phyloP scores from a whole-genome alignment of 352 stramenopile genomes.

The Phytophthora fragariae region DNA sequence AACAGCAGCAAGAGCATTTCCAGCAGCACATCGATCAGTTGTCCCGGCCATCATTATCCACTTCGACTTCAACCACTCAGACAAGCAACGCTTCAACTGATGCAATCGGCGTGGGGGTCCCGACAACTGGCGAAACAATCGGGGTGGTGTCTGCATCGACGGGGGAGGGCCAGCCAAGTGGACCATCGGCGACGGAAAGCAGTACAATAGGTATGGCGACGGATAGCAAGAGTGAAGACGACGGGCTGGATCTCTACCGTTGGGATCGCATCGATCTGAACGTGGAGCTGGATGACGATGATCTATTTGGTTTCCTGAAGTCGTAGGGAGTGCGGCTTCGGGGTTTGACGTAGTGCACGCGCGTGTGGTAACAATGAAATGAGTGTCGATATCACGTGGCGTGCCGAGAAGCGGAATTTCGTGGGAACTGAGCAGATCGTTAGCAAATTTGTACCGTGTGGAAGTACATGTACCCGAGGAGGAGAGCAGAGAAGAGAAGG shows the following conservation, averaged over 20 bases:
- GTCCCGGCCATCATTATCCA: slow-evolving; percentile 29
- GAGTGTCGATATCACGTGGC: slow-evolving; percentile 22
- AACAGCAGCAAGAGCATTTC: slow-evolving; percentile 31
- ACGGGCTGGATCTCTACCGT: slow-evolving; percentile 75
- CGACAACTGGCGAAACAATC: slow-evolving; percentile 14
- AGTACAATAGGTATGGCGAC: slow-evolving; percentile 16
- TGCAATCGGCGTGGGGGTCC: background rate
- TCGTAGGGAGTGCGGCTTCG: slow-evolving; percentile 45
- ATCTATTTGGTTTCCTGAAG: slow-evolving; percentile 89
- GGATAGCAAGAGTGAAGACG: slow-evolving; percentile 50
- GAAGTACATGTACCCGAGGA: slow-evolving; percentile 27
- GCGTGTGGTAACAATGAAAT: slow-evolving; percentile 42
- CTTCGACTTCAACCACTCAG: slow-evolving; percentile 25
- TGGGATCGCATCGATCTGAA: slow-evolving; percentile 88
- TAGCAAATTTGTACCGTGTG: slow-evolving; percentile 25
- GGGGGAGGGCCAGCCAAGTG: slow-evolving; percentile 7
- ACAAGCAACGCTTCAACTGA: slow-evolving; percentile 17
- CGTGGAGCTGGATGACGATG: slow-evolving; percentile 84
- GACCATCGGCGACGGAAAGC: slow-evolving; percentile 11
- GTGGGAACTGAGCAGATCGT: background rate
- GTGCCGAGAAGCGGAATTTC: background rate
- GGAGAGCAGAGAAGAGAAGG: background rate
- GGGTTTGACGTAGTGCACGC: slow-evolving; percentile 33
- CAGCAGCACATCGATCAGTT: slow-evolving; percentile 33
- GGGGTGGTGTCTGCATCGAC: slow-evolving; percentile 12